Evolutionary conservation across 2,329 filamentous ascomycete species (phyloP), one percentile per base, ranked within the genome.

Genomic region (Calonectria naviculata): DNA sequence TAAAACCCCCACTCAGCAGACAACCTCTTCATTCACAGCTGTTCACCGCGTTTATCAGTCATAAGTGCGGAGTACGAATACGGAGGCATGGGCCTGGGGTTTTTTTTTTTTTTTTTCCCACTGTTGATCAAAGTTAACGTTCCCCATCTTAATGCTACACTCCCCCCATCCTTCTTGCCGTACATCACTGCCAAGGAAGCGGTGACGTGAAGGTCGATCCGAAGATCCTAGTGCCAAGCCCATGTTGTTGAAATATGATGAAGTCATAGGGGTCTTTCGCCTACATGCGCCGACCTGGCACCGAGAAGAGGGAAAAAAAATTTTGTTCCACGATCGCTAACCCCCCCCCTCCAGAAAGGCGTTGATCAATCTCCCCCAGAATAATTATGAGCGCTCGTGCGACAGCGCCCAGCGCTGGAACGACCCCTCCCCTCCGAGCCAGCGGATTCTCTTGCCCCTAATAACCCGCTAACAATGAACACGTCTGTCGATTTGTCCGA

Each of bases 231-330:
- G 49, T 41, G 49, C 65, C 67, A 68, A 72, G 67, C 66, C 58
- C 52, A 66, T 41, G 49, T 58, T n/a, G 58, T 58, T 34, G 52
- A 71, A 73, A 61, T 72, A 64, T 47, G 49, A 80, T 80, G 78
- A 79, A 77, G 76, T 80, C 78, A 80, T 80, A 80, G 70, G 78
- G 78, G 76, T 80, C 78, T 68, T 78, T 36, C 29, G 52, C 70
- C 70, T 62, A 68, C 70, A 73, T 76, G 38, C n/a, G n/a, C 28
- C 46, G 58, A 65, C 62, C 65, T 68, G 46, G 60, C 44, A 61
- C 52, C 5, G 19, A 21, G 38, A 31, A 61, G 41, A 41, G 64
- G 34, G 38, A 38, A 47, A 36, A 61, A 36, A 65, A 60, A 31
- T 36, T 19, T 52, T 66, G 56, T 36, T 61, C 68, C 54, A 46